Conservation (phyloP, 2,329 filamentous ascomycete genomes). For the Apiospora phragmitis region DNA sequence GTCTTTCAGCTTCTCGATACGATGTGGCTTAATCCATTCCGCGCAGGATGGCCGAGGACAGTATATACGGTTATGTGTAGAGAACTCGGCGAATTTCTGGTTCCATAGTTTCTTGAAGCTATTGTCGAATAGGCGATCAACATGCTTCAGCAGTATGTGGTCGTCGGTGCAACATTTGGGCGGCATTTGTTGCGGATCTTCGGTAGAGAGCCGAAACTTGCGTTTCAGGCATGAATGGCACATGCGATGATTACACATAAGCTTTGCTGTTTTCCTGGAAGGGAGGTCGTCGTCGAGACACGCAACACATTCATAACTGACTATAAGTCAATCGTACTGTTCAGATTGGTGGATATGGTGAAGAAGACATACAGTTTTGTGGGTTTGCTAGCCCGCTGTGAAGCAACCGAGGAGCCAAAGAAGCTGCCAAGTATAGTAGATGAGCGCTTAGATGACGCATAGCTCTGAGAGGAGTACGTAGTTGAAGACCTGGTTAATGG, state of each 20-base stretch:
- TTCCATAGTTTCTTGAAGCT: slow-evolving; percentile 82
- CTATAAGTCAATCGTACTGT: slow-evolving; percentile 17
- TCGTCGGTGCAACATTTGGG: slow-evolving; percentile 76
- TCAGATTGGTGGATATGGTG: neutral
- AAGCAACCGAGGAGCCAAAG: slow-evolving; percentile 26
- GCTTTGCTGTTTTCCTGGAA: slow-evolving; percentile 63
- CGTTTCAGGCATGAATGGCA: slow-evolving; percentile 75
- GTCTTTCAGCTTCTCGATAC: slow-evolving; percentile 59
- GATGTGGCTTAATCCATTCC: slow-evolving; percentile 74
- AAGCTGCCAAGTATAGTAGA: slow-evolving; percentile 34
- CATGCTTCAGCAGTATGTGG: slow-evolving; percentile 73
- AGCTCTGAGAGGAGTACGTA: slow-evolving; percentile 37
- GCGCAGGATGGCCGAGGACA: slow-evolving; percentile 74
- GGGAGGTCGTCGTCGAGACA: slow-evolving; percentile 69
- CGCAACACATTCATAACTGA: slow-evolving; percentile 69
- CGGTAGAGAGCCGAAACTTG: slow-evolving; percentile 73
- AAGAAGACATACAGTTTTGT: slow-evolving; percentile 28
- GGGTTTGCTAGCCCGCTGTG: slow-evolving; percentile 27
- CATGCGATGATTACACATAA: slow-evolving; percentile 80
- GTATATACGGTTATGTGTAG: slow-evolving; percentile 73
- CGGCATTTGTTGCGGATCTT: slow-evolving; percentile 80
- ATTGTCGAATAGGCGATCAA: slow-evolving; percentile 71
- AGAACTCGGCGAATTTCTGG: slow-evolving; percentile 74
- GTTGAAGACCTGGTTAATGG: slow-evolving; percentile 34
- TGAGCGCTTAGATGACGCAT: slow-evolving; percentile 37